Evolutionary conservation across 768 basidiomycete species (phyloP), one percentile per base, ranked within the genome.

Genomic region (Mrakia gelida): DNA sequence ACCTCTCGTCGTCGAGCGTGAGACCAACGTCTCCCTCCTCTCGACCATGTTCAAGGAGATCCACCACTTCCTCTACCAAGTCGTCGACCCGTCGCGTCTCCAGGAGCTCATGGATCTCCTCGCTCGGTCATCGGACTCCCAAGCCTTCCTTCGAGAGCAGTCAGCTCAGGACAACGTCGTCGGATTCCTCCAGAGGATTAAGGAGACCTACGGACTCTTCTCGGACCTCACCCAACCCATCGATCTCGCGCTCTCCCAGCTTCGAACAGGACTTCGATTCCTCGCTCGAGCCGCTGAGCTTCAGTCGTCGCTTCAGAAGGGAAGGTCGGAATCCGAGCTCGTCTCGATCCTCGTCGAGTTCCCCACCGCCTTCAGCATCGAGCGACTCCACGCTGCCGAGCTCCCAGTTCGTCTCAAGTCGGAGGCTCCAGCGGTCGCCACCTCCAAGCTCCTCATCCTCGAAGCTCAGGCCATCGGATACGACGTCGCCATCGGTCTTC

Each of bases 161-260:
- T 90, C 92, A 59, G 82, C 92, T 38, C 95, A 97, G 82, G 89
- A 91, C 62, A 92, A 93, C 4, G 88, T 95, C 67, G 85, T 88
- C 1, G 91, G 92, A 10, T 95, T 98, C 82, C 85, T 87, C 54
- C 91, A 90, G 71, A 89, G 96, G 15, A 84, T 97, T 76, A 87
- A 78, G 32, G 75, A 79, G 2, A 88, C 88, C 32, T 97, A 96
- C 83, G 82, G 86, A 0, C 90, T 92, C 49, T 91, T 90, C 80
- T 83, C 84, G 38, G 96, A 98, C 84, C 86, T 98, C 76, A 88
- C 86, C 62, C 82, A 85, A 52, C 90, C 92, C 0, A 85, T 98
- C 28, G 88, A 88, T 76, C 85, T 91, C 49, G 90, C 91, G 1
- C 85, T 93, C 23, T 86, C 88, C 6, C 87, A 90, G 70, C 84